Percentiles rank a stretch among this genome's conserved stretches.
phyloP scores from a whole-genome alignment of 441 rosid species.

The Gossypium trilobum region DNA sequence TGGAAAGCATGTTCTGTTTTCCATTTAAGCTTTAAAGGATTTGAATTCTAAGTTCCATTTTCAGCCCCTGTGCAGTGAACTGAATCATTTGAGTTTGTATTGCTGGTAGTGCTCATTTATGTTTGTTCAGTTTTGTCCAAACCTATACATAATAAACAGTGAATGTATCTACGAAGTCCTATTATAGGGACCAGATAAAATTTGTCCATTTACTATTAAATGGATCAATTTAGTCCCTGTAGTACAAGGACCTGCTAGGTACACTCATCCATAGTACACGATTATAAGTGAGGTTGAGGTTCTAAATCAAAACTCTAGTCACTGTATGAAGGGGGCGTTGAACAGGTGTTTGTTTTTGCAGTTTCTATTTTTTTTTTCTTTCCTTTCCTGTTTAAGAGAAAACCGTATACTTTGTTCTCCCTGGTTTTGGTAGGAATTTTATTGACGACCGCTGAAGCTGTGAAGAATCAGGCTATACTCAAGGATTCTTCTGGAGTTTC shows the following conservation, averaged over 20 bases:
- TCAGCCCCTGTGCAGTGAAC: not conserved
- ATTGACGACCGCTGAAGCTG: constrained; percentile 27
- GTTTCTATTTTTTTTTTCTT: not conserved
- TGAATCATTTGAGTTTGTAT: not conserved
- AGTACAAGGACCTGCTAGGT: too few relatives aligned
- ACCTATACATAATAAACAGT: not conserved
- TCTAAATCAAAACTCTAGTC: not conserved
- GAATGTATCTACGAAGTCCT: too few relatives aligned
- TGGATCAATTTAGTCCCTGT: too few relatives aligned
- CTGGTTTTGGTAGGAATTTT: constrained; percentile 39
- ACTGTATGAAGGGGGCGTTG: not conserved
- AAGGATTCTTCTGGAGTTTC: constrained; percentile 21
- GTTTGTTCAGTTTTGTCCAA: not conserved
- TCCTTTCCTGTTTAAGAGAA: not conserved
- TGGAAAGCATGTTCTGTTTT: constrained; percentile 5
- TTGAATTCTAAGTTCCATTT: not conserved
- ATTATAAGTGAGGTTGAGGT: not conserved
- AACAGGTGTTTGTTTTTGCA: not conserved
- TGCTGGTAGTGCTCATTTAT: not conserved
- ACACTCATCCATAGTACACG: too few relatives aligned
- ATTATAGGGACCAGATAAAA: too few relatives aligned
- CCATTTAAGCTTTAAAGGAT: not conserved
- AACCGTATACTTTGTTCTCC: not conserved
- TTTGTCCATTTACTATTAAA: too few relatives aligned
- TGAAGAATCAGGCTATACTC: constrained; percentile 22